Evolutionary conservation across 208 protist species (phyloP).

Genomic region (Angomonas deanei): DNA sequence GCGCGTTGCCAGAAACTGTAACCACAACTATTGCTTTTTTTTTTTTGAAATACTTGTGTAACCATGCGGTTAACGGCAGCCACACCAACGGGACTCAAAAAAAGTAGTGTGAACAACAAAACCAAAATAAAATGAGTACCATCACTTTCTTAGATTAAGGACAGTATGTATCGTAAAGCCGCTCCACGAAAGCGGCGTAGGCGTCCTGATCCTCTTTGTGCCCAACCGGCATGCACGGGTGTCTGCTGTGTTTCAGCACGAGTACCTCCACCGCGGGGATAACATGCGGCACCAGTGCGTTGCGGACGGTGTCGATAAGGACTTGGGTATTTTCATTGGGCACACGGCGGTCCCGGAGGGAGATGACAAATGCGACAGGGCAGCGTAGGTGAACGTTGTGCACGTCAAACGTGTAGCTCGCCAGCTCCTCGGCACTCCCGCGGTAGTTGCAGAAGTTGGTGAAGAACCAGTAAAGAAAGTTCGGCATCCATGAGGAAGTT

Average conservation of each 20-base stretch:
- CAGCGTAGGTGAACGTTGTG: slow-evolving; percentile 52
- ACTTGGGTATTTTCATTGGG: slow-evolving; percentile 62
- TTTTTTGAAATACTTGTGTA: too few species aligned
- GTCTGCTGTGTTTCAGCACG: slow-evolving; percentile 60
- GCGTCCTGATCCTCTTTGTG: slow-evolving; percentile 72
- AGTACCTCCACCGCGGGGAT: slow-evolving; percentile 81
- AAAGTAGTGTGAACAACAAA: slow-evolving; percentile 3
- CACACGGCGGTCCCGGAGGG: slow-evolving; percentile 55
- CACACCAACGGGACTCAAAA: too few species aligned
- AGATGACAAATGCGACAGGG: slow-evolving; percentile 82
- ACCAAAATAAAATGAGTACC: slow-evolving; percentile 6
- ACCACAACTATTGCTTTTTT: too few species aligned
- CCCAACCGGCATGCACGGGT: slow-evolving; percentile 71
- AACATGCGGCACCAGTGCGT: slow-evolving; percentile 47
- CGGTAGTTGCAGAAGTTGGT: slow-evolving; percentile 65
- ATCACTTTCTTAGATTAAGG: slow-evolving; percentile 5
- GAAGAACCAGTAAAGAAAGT: slow-evolving; percentile 66
- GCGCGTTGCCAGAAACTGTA: too few species aligned
- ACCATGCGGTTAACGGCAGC: too few species aligned
- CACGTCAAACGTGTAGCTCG: slow-evolving; percentile 56
- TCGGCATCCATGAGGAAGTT: slow-evolving; percentile 47
- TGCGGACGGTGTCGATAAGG: slow-evolving; percentile 55
- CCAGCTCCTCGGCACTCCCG: slow-evolving; percentile 22
- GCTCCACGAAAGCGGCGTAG: slow-evolving; percentile 78
- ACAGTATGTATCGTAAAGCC: slow-evolving; percentile 73